Base-by-base conservation (phyloP, 2,329 filamentous ascomycete genomes). In the Furcasterigmium furcatum region DNA sequence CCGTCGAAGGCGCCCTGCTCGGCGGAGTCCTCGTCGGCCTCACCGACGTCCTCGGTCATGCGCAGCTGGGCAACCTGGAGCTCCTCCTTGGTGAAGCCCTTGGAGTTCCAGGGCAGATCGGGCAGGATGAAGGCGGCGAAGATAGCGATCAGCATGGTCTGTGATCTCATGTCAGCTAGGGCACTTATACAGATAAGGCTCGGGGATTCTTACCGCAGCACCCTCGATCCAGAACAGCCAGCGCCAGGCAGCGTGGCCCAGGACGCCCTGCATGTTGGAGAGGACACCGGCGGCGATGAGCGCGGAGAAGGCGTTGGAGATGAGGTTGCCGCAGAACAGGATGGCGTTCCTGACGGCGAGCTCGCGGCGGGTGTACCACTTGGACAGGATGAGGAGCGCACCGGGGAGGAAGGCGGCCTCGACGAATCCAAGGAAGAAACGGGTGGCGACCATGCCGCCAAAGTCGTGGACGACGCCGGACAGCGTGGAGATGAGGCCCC, bases 371-470 rank as follows among this genome's bases (percentile, higher is more conserved):
- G 82, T 85, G 61, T 87, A 87, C 76, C 82, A 87, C 53, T 84
- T 81, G 0, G 79, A 82, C 18, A 86, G 69, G 38, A 85, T 79
- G 36, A 84, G 70, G 10, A 85, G 69, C 0, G 79, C 79, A 35
- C 83, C 83, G 0, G 83, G 82, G 21, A 84, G 67, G 59, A 84
- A 85, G 2, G 81, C 80, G 0, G 83, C 82, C 59, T 85, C 81
- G 41, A 83, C 65, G 48, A 82, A 80, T 4, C 81, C 81, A 0
- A 85, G 62, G 54, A 82, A 74, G 59, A 84, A 83, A 5, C 81
- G 76, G 22, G 73, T 71, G 9, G 67, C 59, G 3, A 84, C 70
- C 65, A 84, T 72, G 50, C 74, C 74, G 5, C 65, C 65, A 49
- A 80, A 84, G 55, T 67, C 74, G 12, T 71, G 60, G 1, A 72